Evolutionary conservation across 2,329 filamentous ascomycete genomes (phyloP), one percentile per base, ranked within the genome.

Genomic region (Aspergillus novofumigatus): DNA sequence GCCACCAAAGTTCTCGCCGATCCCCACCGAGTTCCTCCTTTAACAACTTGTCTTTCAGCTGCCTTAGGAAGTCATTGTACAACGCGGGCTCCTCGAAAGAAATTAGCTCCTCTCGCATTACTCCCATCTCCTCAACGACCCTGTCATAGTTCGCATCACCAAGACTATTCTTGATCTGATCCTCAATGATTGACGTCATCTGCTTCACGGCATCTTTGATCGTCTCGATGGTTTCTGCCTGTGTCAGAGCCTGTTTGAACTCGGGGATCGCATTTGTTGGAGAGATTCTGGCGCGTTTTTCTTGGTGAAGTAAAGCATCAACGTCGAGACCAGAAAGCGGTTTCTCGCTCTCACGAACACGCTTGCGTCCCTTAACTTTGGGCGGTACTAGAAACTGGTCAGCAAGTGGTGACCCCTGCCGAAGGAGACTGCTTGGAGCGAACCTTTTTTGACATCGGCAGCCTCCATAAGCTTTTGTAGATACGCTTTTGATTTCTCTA

Each of bases 271-370:
- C 86, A 62, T 97, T 97, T 9, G 88, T 82, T 0, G 83, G 71
- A 8, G 84, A 82, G 56, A 89, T 86, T 48, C 77, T 80, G 48
- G 67, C 62, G 21, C 69, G 80, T 47, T 76, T 83, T 55, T 83
- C 78, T 57, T 80, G 77, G 49, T 83, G 82, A n/a, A 97, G 85
- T 2, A 97, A 83, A 4, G 86, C 86, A 58, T 92, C 89, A 42
- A 97, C 83, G 66, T 97, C 90, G 44, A 99, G 86, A 21, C 92
- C 92, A 0, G 93, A 97, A 8, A 96, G 83, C 0, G 94, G 94
- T 66, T 93, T 93, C 57, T 88, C 83, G 0, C 82, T 76, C 29
- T 95, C 86, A 63, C 85, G 84, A 48, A 82, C 81, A 41, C 81
- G 79, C 67, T 88, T 88, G 59, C 86, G 87, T 38, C 89, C 87